Base-by-base conservation (phyloP, 2,329 filamentous ascomycete genomes). In the Calycina herbarum region DNA sequence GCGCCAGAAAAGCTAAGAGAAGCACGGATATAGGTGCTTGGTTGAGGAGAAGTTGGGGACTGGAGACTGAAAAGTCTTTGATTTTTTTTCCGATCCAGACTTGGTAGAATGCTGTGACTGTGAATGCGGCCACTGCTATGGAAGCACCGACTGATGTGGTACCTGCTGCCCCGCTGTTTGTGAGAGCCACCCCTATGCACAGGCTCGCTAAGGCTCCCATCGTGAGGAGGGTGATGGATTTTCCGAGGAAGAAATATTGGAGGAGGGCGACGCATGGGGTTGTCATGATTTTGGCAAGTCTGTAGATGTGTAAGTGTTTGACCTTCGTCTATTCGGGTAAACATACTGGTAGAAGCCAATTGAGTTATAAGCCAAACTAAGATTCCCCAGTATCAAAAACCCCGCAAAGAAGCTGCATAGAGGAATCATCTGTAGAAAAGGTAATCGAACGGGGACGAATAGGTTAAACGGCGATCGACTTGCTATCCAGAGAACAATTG, bases 61-160 rank as follows among this genome's bases (percentile, higher is more conserved):
- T 77, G 0, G 78, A 78, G 13, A 80, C 79, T 1, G 57, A 57
- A 57, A 81, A 80, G 68, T 81, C 80, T 64, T 78, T 77, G 64
- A 81, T 81, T 72, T 81, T 81, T 76, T 81, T 81, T 68, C 79
- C 79, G 65, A 81, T 81, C 80, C 79, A 81, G 58, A 81, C 80
- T 71, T 81, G 79, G 67, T 81, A 81, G 58, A 81, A 78, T 1
- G 79, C 79, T 8, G 80, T 81, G 2, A 79, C 78, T 64, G 76
- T 78, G 67, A 81, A 81, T 8, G 80, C 79, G 40, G 78, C 71
- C 3, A 77, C 76, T 1, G 80, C 79, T 65, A 81, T 77, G 13
- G 79, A 78, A 29, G 78, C 77, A 31, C 80, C 80, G 13, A 79
- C 73, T n/a, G 76, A 74, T 8, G 77, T 80, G 0, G 69, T 72